Percentiles rank a stretch among this genome's conserved stretches.
Conservation (phyloP, 305 asterid genomes). For the Nicotiana rustica region DNA sequence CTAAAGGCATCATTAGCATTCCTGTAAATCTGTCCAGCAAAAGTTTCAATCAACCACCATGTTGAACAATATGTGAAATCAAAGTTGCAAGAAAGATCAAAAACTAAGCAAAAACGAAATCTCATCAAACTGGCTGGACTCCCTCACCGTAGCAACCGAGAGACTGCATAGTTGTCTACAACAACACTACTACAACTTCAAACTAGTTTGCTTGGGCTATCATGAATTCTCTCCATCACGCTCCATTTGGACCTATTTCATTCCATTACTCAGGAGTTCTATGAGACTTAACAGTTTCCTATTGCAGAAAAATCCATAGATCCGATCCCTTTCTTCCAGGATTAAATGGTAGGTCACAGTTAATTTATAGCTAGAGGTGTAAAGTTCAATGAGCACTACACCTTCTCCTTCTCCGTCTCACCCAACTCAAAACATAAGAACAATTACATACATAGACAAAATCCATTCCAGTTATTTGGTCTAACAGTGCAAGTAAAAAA, state of each 20-base stretch:
- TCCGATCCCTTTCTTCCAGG: not conserved
- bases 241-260: not conserved
- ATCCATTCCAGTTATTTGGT: not conserved
- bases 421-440: not conserved
- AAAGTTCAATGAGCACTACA: conserved; percentile 20
- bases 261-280: not conserved
- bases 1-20: conserved; percentile 71
- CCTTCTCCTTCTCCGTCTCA: not conserved
- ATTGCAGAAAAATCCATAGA: conserved; percentile 4
- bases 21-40: conserved; percentile 68
- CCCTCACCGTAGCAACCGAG: not conserved
- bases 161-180: conserved; percentile 14
- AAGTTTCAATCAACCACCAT: not conserved
- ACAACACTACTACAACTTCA: not conserved
- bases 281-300: conserved; percentile 11
- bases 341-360: not conserved
- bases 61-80: not conserved
- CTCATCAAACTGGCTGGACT: conserved; percentile 9
- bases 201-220: not conserved
- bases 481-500: not conserved
- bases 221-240: not conserved
- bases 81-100: not conserved
- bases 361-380: not conserved
- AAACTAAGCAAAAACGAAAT: not conserved
- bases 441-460: not conserved